A percentile compares a stretch with the other conserved stretches of the same genome.
Conservation (phyloP, 768 basidiomycete species). For the Xerocomellus dryophilus region DNA sequence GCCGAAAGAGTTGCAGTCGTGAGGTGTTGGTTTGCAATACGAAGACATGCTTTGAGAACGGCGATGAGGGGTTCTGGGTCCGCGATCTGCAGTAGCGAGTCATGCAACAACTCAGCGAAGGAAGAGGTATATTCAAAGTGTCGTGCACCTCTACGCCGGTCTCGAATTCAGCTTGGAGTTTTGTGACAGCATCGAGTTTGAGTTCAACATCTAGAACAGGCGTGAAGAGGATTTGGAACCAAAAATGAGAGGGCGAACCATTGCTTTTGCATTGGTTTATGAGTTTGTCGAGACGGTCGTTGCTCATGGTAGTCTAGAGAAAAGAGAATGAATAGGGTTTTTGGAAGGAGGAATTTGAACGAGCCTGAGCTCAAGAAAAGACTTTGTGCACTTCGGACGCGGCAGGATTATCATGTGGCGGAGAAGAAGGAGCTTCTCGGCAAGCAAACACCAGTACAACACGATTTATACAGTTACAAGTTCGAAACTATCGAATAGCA, state of each 20-base stretch:
- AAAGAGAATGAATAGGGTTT: slow-evolving; percentile 11
- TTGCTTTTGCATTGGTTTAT: slow-evolving; percentile 63
- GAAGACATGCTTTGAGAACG: slow-evolving; percentile 69
- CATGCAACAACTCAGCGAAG: slow-evolving; percentile 13
- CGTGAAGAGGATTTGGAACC: slow-evolving; percentile 5
- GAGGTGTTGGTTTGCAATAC: slow-evolving; percentile 79
- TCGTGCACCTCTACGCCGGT: slow-evolving; percentile 59
- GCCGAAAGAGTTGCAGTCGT: slow-evolving; percentile 72
- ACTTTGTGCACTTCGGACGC: slow-evolving; percentile 9
- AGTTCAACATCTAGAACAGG: slow-evolving; percentile 64
- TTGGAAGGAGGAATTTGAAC: slow-evolving; percentile 10
- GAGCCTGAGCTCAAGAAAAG: slow-evolving; percentile 23
- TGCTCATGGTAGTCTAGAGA: slow-evolving; percentile 46
- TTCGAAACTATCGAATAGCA: background rate
- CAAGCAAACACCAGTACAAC: background rate
- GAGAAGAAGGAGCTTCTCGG: slow-evolving; percentile 13
- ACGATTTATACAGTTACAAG: slow-evolving; percentile 5
- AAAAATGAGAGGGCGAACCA: slow-evolving; percentile 40
- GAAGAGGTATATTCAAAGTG: slow-evolving; percentile 5
- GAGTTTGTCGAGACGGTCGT: slow-evolving; percentile 55
- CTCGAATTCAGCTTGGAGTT: slow-evolving; percentile 75
- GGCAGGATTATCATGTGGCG: slow-evolving; percentile 19
- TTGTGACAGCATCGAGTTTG: slow-evolving; percentile 76
- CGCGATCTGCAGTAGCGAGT: slow-evolving; percentile 48
- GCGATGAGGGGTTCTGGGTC: slow-evolving; percentile 71